These are phyloP conservation scores for Candida nemodendra DNA, from an alignment of 805 yeast genomes.

Conservation along the genomic window DNA sequence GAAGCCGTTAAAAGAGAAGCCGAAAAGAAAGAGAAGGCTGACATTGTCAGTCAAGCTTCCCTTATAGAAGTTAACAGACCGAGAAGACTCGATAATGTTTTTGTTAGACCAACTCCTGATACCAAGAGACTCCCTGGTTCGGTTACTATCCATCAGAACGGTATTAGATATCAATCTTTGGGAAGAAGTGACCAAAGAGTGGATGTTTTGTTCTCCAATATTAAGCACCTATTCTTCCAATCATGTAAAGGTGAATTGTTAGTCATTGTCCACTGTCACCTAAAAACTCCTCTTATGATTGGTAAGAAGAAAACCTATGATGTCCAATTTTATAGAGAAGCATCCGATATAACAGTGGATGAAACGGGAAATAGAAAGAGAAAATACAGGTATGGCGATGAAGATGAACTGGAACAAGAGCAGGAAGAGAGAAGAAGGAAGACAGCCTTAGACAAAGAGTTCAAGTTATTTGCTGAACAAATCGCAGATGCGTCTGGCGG, in stretches of 20 bases:
- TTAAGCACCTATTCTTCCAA: constrained; percentile 92
- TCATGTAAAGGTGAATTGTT: constrained; percentile 93
- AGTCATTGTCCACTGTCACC: constrained; percentile 88
- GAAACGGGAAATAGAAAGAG: constrained; percentile 95
- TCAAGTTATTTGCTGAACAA: constrained; percentile 82
- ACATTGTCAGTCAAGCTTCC: constrained; percentile 89
- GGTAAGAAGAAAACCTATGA: constrained; percentile 95
- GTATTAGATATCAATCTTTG: constrained; percentile 89
- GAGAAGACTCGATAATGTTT: constrained; percentile 81
- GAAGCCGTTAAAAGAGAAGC: constrained; percentile 87
- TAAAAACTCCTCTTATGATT: constrained; percentile 89
- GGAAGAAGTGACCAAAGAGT: constrained; percentile 81
- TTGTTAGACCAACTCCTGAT: constrained; percentile 94
- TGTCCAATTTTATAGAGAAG: constrained; percentile 95
- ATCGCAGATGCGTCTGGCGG: constrained; percentile 89
- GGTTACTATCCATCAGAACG: constrained; percentile 90
- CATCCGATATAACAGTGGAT: constrained; percentile 92
- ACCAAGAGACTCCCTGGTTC: constrained; percentile 94
- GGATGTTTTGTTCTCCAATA: constrained; percentile 85
- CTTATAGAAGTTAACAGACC: constrained; percentile 84
- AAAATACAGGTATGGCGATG: constrained; percentile 88
- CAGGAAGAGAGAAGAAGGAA: constrained; percentile 96
- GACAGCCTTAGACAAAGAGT: constrained; percentile 86
- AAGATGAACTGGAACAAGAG: constrained; percentile 97
- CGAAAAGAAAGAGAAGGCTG: constrained; percentile 88